These are phyloP conservation scores for Cucumis hystrix DNA, from an alignment of 306 rosid genomes.

Conservation along the genomic window DNA sequence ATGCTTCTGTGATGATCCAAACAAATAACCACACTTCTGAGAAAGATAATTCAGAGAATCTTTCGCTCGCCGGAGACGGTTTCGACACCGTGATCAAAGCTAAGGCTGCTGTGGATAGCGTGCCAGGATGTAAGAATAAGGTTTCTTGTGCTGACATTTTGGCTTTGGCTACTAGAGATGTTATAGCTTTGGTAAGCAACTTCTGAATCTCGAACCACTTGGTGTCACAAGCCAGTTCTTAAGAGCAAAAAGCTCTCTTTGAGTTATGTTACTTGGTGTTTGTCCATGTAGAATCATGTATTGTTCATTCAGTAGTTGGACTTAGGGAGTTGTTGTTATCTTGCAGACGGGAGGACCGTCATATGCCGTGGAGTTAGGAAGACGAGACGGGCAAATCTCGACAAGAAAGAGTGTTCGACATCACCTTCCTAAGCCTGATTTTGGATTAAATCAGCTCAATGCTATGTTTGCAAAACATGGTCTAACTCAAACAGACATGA, in stretches of 20 bases:
- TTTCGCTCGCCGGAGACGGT: slow-evolving; percentile 83
- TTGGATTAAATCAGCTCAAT: slow-evolving; percentile 23
- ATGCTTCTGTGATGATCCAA: slow-evolving; percentile 70
- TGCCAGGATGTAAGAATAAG: slow-evolving; percentile 45
- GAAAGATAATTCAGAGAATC: slow-evolving; percentile 46
- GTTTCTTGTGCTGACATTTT: slow-evolving; percentile 94
- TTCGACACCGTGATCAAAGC: slow-evolving; percentile 85
- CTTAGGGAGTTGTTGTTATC: neutral
- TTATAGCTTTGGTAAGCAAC: slow-evolving; percentile 42
- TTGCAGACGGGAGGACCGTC: slow-evolving; percentile 75
- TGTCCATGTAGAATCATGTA: neutral
- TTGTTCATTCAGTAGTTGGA: neutral
- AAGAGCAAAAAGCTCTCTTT: neutral
- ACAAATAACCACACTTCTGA: slow-evolving; percentile 39
- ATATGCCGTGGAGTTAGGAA: slow-evolving; percentile 64
- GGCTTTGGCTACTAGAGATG: slow-evolving; percentile 83
- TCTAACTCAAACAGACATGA: slow-evolving; percentile 41
- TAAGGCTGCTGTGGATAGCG: slow-evolving; percentile 69
- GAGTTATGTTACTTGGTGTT: neutral
- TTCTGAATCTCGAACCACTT: too few species aligned
- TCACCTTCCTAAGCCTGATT: slow-evolving; percentile 57
- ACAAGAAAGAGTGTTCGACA: slow-evolving; percentile 40
- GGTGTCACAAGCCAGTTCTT: too few species aligned
- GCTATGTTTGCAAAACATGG: slow-evolving; percentile 54
- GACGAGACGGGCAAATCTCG: slow-evolving; percentile 61